Evolutionary conservation across 805 yeast genomes (phyloP).

Genomic region (Scheffersomyces coipomensis): DNA sequence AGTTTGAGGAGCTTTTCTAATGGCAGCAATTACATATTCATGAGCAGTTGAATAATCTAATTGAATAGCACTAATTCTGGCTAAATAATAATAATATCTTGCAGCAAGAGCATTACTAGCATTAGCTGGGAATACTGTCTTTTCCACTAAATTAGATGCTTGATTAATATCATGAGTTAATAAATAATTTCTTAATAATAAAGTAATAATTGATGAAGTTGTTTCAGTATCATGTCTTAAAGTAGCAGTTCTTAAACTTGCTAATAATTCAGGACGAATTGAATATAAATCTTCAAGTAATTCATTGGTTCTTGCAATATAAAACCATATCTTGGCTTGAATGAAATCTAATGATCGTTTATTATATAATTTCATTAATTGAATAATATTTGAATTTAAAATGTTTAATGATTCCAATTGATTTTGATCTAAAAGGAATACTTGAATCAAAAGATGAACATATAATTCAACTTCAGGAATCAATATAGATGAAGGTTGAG

Average conservation of each 20-base stretch:
- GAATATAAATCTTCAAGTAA: constrained; percentile 48
- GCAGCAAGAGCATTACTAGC: constrained; percentile 89
- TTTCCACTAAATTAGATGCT: constrained; percentile 86
- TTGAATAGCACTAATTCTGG: constrained; percentile 89
- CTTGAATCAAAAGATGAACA: constrained; percentile 74
- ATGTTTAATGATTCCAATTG: constrained; percentile 47
- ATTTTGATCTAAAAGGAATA: constrained; percentile 66
- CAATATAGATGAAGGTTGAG: not conserved
- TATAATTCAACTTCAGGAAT: constrained; percentile 81
- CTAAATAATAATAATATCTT: constrained; percentile 85
- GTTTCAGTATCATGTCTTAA: constrained; percentile 92
- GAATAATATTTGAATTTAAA: constrained; percentile 53
- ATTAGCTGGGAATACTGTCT: constrained; percentile 81
- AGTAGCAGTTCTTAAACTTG: constrained; percentile 81
- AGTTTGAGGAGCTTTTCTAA: constrained; percentile 94
- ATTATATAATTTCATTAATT: constrained; percentile 62
- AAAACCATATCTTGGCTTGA: constrained; percentile 92
- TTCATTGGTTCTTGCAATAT: constrained; percentile 77
- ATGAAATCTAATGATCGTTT: constrained; percentile 82
- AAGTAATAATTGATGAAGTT: constrained; percentile 81
- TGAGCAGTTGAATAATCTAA: constrained; percentile 88
- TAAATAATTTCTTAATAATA: constrained; percentile 78
- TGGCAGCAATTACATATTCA: constrained; percentile 89
- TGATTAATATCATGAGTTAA: constrained; percentile 76
- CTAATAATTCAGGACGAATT: constrained; percentile 69